These are phyloP conservation scores for Dendryphion nanum DNA, from an alignment of 2,329 filamentous ascomycete species.

Conservation along the genomic window DNA sequence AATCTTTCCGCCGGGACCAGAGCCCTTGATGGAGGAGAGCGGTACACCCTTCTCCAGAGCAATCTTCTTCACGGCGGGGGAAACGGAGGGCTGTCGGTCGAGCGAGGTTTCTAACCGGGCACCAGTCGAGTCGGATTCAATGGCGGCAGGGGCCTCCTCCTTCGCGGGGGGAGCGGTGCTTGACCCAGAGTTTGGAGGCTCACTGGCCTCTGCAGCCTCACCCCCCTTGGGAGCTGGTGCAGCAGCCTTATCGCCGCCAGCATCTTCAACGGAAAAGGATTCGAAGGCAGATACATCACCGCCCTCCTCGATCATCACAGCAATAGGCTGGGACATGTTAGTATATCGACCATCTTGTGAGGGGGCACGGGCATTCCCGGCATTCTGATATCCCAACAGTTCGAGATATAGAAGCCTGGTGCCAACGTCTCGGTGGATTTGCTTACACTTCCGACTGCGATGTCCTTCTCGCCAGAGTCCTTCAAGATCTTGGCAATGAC, in stretches of 20 bases:
- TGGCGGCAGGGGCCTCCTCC: slow-evolving; percentile 55
- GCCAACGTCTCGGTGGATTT: too few relatives aligned
- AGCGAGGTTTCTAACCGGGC: slow-evolving; percentile 80
- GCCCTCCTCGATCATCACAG: slow-evolving; percentile 89
- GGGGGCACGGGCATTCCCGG: too few relatives aligned
- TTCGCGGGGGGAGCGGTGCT: slow-evolving; percentile 56
- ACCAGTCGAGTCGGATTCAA: slow-evolving; percentile 71
- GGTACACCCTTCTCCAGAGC: slow-evolving; percentile 82
- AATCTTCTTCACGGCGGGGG: slow-evolving; percentile 73
- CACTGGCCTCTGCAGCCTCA: slow-evolving; percentile 58
- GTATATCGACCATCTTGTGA: too few relatives aligned
- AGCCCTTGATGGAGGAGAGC: slow-evolving; percentile 78
- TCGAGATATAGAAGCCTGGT: too few relatives aligned
- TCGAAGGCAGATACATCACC: slow-evolving; percentile 85
- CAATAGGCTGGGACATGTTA: slow-evolving; percentile 85
- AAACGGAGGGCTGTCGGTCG: slow-evolving; percentile 75
- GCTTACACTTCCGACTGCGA: slow-evolving; percentile 86
- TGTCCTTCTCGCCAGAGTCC: slow-evolving; percentile 89
- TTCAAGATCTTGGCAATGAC: slow-evolving; percentile 91
- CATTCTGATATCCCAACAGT: not conserved
- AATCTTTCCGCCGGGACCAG: slow-evolving; percentile 80
- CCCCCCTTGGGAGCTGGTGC: slow-evolving; percentile 63
- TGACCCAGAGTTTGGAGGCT: slow-evolving; percentile 58
- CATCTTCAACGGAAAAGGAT: slow-evolving; percentile 83
- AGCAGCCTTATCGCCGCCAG: slow-evolving; percentile 76